A percentile compares a stretch with the other conserved stretches of the same genome.
These are phyloP conservation scores for Colletotrichum agaves DNA, from an alignment of 2,329 filamentous ascomycete genomes.

Conservation along the genomic window DNA sequence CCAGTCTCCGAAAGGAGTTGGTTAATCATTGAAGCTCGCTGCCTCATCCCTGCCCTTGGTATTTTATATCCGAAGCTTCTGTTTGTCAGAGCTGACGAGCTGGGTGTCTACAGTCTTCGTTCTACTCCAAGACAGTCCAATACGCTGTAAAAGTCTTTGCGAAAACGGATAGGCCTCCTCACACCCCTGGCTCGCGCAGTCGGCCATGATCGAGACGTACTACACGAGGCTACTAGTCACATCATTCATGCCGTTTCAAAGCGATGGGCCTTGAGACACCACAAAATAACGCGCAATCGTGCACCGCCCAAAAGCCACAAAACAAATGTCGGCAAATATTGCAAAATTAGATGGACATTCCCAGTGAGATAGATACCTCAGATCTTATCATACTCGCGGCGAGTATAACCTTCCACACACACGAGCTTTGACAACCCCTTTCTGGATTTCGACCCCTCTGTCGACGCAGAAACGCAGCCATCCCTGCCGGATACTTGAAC, in stretches of 20 bases:
- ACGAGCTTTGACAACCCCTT: slow-evolving; percentile 20
- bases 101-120: not conserved
- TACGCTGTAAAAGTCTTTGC: not conserved
- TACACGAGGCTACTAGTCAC: slow-evolving; percentile 4
- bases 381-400: slow-evolving; percentile 27
- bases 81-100: slow-evolving; percentile 26
- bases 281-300: not conserved
- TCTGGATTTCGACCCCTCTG: slow-evolving; percentile 21
- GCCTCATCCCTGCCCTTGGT: slow-evolving; percentile 5
- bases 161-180: not conserved
- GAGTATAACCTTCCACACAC: not conserved
- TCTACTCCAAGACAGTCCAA: not conserved
- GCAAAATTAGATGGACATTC: slow-evolving; percentile 6
- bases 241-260: slow-evolving; percentile 19
- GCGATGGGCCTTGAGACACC: slow-evolving; percentile 1
- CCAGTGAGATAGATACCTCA: slow-evolving; percentile 26
- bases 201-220: slow-evolving; percentile 1
- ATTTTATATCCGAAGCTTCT: not conserved
- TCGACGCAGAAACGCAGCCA: slow-evolving; percentile 1
- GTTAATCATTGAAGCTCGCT: not conserved
- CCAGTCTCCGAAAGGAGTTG: not conserved
- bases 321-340: slow-evolving; percentile 20
- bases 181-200: not conserved
- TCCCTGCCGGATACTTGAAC: slow-evolving; percentile 8
- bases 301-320: slow-evolving; percentile 7